Base-by-base conservation (phyloP, 306 rosid species). In the Casuarina equisetifolia region DNA sequence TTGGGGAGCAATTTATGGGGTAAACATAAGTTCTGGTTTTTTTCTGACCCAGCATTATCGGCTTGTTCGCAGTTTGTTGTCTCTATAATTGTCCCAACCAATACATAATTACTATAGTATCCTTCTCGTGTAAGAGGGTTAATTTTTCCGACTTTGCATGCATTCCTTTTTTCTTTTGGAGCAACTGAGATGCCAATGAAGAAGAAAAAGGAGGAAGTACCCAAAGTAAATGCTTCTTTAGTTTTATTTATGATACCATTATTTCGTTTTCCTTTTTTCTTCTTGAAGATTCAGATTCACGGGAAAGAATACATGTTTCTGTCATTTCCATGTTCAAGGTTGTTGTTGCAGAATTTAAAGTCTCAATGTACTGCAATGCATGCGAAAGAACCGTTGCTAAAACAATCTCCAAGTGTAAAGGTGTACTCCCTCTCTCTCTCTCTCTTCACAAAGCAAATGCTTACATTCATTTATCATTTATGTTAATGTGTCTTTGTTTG, bases 331-430 rank as follows among this genome's bases (percentile, higher is more conserved):
- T 48, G 9, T 48, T 44, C 17, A 10, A 20, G 49, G 75, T 16
- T 19, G 39, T 81, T 55, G 73, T 67, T 13, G 87, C 81, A 36
- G 93, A 92, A 81, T 90, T 39, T 81, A 87, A 84, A 11, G 87
- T 92, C 51, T 86, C 97, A 49, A 90, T 94, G 97, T 73, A 94
- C 59, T 94, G 97, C 48, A 84, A 89, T 52, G 91, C 95, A 45
- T 94, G 98, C 32, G 97, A 94, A 69, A 88, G 87, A 88, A 84
- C 74, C 52, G 82, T 95, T 35, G 97, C 86, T 70, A 88, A 90
- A 84, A 77, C 72, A 78, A 78, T 94, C 32, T 83, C 91, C 86
- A 90, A 90, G 68, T 72, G 89, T 50, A 87, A 90, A 92, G 98
- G 98, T 83, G 69, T 61, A 17, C 12, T 3, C 2, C 6, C 0